These are phyloP conservation scores for Pythium monospermum DNA, from an alignment of 352 stramenopile species.

Conservation along the genomic window DNA sequence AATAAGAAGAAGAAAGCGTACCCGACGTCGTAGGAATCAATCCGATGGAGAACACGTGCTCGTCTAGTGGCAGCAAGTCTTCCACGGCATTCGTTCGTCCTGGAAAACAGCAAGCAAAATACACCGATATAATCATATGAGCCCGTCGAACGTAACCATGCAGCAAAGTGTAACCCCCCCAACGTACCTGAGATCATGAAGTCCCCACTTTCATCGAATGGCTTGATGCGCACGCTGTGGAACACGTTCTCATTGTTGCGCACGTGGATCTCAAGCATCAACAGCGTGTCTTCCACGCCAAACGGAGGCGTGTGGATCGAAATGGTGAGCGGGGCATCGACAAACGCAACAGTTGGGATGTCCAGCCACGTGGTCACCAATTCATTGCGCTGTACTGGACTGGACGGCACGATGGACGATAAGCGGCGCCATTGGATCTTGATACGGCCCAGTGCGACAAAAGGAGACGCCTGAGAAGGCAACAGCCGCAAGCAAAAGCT, in stretches of 20 bases:
- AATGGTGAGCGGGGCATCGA: conserved; percentile 60
- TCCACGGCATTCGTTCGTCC: conserved; percentile 68
- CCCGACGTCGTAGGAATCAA: conserved; percentile 76
- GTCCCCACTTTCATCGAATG: conserved; percentile 57
- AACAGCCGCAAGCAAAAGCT: conserved; percentile 60
- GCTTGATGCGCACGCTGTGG: conserved; percentile 66
- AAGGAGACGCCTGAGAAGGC: conserved; percentile 33
- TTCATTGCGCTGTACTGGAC: conserved; percentile 30
- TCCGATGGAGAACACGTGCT: conserved; percentile 56
- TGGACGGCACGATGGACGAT: conserved; percentile 42
- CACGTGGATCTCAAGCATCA: conserved; percentile 50
- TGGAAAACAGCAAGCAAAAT: conserved; percentile 15
- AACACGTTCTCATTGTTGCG: conserved; percentile 72
- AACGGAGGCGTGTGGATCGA: conserved; percentile 62
- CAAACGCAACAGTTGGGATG: conserved; percentile 62
- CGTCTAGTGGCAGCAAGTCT: conserved; percentile 66
- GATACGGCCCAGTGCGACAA: conserved; percentile 50
- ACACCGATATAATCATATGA: background rate
- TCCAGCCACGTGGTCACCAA: conserved; percentile 64
- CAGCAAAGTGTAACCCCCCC: no score
- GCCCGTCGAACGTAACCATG: no score
- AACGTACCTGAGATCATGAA: conserved; percentile 67
- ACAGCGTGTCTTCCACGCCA: conserved; percentile 57
- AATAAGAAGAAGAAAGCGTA: conserved; percentile 16
- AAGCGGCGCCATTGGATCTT: conserved; percentile 59